phyloP scores from a whole-genome alignment of 2,329 filamentous ascomycete species.

The Aspergillus proliferans region DNA sequence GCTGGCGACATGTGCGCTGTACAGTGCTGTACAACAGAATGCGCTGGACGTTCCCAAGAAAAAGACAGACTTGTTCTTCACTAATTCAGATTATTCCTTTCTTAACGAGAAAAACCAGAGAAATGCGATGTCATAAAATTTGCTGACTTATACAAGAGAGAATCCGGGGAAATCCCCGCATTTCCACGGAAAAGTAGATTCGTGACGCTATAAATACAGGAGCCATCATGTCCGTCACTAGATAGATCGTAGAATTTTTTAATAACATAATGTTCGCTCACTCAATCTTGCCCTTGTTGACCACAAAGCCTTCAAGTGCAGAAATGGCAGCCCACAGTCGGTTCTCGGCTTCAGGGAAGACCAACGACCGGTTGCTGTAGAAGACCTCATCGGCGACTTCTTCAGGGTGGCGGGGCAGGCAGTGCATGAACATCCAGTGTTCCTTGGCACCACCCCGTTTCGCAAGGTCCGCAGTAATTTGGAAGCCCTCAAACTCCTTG shows the following conservation, averaged over 20 bases:
- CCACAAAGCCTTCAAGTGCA: slow-evolving; percentile 79
- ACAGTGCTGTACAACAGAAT: too few relatives aligned
- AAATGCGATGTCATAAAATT: not conserved
- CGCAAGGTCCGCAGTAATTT: slow-evolving; percentile 82
- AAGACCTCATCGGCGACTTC: slow-evolving; percentile 95
- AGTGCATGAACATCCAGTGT: slow-evolving; percentile 98
- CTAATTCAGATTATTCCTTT: too few relatives aligned
- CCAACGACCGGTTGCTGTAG: slow-evolving; percentile 75
- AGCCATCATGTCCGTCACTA: not conserved
- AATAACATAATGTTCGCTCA: not conserved
- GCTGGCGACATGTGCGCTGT: too few relatives aligned
- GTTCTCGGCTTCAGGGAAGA: slow-evolving; percentile 93
- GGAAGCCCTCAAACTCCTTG: slow-evolving; percentile 79
- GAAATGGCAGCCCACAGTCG: slow-evolving; percentile 86
- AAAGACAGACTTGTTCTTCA: too few relatives aligned
- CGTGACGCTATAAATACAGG: too few relatives aligned
- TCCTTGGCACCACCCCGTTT: slow-evolving; percentile 77
- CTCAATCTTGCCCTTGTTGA: slow-evolving; percentile 79
- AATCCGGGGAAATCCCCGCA: not conserved
- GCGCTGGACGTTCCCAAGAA: too few relatives aligned
- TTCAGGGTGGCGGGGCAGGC: slow-evolving; percentile 81
- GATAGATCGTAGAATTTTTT: not conserved
- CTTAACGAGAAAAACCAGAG: too few relatives aligned
- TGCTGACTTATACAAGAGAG: not conserved
- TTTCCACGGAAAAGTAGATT: not conserved